A percentile compares a stretch with the other conserved stretches of the same genome.
Conservation (phyloP, 2,329 filamentous ascomycete species). For the Hymenoscyphus occultus region DNA sequence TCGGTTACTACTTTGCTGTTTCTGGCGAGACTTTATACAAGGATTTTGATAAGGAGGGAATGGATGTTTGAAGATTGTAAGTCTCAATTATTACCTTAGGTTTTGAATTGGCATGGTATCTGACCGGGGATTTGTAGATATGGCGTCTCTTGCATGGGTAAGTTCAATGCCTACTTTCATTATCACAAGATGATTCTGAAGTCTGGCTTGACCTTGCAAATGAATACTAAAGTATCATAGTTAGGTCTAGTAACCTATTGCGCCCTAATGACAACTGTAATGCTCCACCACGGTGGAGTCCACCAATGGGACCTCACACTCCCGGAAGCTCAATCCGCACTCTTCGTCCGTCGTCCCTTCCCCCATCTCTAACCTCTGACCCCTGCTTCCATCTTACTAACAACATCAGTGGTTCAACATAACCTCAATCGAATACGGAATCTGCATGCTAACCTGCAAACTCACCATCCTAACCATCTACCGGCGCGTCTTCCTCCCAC, state of each 20-base stretch:
- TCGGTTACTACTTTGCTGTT: neutral
- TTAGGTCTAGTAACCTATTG: neutral
- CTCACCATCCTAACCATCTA: slow-evolving; percentile 1
- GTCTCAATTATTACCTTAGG: neutral
- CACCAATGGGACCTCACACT: slow-evolving; percentile 5
- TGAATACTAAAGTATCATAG: neutral
- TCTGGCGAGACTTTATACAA: neutral
- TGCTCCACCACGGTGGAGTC: neutral
- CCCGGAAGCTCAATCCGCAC: neutral
- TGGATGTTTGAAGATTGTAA: slow-evolving; percentile 5
- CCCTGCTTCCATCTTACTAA: neutral
- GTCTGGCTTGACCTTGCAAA: too few species aligned
- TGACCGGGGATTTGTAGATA: neutral
- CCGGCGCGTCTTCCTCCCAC: neutral
- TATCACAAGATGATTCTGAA: too few species aligned
- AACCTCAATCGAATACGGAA: neutral
- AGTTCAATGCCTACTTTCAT: neutral
- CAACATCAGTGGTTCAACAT: slow-evolving; percentile 7
- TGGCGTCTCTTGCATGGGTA: slow-evolving; percentile 2
- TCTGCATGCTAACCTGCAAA: neutral
- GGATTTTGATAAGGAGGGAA: slow-evolving; percentile 1
- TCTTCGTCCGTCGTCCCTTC: neutral
- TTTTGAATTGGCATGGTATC: neutral
- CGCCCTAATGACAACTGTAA: neutral
- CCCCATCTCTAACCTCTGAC: neutral